Evolutionary conservation across 2,329 filamentous ascomycete genomes (phyloP).

Genomic region (Ploettnerulaceae sp.): DNA sequence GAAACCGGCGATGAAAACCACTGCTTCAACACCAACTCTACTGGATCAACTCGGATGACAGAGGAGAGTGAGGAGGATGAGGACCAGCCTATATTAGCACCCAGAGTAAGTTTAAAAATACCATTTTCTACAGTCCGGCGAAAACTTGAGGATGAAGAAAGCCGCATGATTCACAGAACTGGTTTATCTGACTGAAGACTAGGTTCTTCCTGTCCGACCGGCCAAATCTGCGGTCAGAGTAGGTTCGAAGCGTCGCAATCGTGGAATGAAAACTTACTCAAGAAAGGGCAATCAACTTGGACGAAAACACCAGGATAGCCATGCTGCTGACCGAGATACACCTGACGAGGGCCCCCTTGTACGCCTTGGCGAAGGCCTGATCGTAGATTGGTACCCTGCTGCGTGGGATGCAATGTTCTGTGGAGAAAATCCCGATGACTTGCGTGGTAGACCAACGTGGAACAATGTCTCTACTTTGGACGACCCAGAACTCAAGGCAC

Average conservation of each 20-base stretch:
- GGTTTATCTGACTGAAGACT: constrained; percentile 25
- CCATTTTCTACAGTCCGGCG: too few relatives aligned
- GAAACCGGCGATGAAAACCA: constrained; percentile 50
- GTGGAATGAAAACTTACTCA: constrained; percentile 36
- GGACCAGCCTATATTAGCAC: constrained; percentile 22
- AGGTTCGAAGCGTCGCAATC: constrained; percentile 31
- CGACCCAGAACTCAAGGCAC: constrained; percentile 60
- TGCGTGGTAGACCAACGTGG: constrained; percentile 37
- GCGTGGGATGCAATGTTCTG: constrained; percentile 68
- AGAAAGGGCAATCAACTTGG: constrained; percentile 34
- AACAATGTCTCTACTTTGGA: constrained; percentile 43
- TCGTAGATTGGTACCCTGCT: constrained; percentile 77
- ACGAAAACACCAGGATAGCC: constrained; percentile 9
- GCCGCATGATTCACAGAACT: too few relatives aligned
- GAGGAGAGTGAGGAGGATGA: constrained; percentile 51
- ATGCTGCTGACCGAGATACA: constrained; percentile 23
- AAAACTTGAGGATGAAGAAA: too few relatives aligned
- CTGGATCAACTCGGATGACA: constrained; percentile 47
- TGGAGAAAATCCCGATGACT: constrained; percentile 36
- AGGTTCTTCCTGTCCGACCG: constrained; percentile 33
- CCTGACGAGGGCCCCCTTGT: constrained; percentile 60
- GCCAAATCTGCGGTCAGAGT: constrained; percentile 28
- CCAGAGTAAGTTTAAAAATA: constrained; percentile 23
- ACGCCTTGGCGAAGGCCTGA: constrained; percentile 74
- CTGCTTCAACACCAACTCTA: constrained; percentile 12